Base-by-base conservation (phyloP, 2,329 filamentous ascomycete genomes). In the Aspergillus sp. region DNA sequence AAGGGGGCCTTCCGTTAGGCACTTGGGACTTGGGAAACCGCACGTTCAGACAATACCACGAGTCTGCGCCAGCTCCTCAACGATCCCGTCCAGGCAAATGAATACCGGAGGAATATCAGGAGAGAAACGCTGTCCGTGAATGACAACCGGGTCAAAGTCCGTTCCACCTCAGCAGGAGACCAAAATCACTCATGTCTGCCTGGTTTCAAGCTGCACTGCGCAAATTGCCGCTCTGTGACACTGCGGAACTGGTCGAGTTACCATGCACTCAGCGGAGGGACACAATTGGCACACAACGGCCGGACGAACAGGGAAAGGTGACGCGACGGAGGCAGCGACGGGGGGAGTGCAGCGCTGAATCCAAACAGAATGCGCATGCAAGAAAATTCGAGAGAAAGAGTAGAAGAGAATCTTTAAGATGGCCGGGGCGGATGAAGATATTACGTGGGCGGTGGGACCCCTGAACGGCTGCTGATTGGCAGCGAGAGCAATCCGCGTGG, bases 11-110 rank as follows among this genome's bases (percentile, higher is more conserved):
- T 16, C 35, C 35, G 45, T 46, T 56, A 43, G 44, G 42, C 36
- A 52, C 32, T 45, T 20, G n/a, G 35, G 1, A 24, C 10, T 26
- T 22, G 33, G 16, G 43, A 33, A 19, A 2, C 22, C 13, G 40
- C 42, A 30, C 17, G 42, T 45, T 17, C 13, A 30, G 22, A 16
- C 8, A 19, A 32, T 33, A 44, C 45, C 33, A 36, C 49, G 44
- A 42, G 50, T 51, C 45, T 55, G 44, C 57, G 50, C 51, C 55
- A 46, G 46, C 53, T 56, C 53, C 50, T 32, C 45, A 46, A 52
- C 40, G 53, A 56, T 52, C 52, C 13, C 4, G 24, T 3, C 11
- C 32, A 19, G 32, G 10, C 20, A 3, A 19, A 16, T 30, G 26
- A 30, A 30, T 9, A 30, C 8, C 26, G 26, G 26, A 30, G 26